Conservation (phyloP, 2,329 filamentous ascomycete genomes). For the Coleophoma crateriformis region DNA sequence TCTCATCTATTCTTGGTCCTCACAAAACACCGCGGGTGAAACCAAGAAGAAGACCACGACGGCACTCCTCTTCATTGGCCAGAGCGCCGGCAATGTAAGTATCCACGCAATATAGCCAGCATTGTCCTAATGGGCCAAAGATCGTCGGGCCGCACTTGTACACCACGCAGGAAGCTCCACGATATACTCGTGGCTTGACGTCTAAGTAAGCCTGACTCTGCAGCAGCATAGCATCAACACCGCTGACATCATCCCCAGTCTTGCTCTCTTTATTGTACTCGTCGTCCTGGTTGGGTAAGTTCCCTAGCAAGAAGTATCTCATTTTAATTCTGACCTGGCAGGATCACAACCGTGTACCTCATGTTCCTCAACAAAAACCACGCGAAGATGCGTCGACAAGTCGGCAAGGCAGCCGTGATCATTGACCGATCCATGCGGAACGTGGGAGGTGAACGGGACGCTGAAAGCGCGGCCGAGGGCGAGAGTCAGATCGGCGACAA, state of each 20-base stretch:
- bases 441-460: slow-evolving; percentile 17
- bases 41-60: slow-evolving; percentile 65
- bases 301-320: slow-evolving; percentile 4
- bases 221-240: neutral
- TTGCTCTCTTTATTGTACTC: slow-evolving; percentile 56
- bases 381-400: slow-evolving; percentile 42
- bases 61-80: slow-evolving; percentile 58
- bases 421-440: slow-evolving; percentile 55
- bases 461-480: slow-evolving; percentile 24
- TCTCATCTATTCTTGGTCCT: slow-evolving; percentile 54
- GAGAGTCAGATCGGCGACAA: slow-evolving; percentile 34
- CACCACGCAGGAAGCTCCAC: slow-evolving; percentile 52
- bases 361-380: slow-evolving; percentile 49
- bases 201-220: slow-evolving; percentile 36
- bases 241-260: slow-evolving; percentile 16
- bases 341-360: slow-evolving; percentile 38
- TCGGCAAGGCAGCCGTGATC: slow-evolving; percentile 54
- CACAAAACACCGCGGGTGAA: slow-evolving; percentile 61
- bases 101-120: too few species aligned
- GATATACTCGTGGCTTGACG: slow-evolving; percentile 50
- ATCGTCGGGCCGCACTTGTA: slow-evolving; percentile 62
- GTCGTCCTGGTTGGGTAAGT: slow-evolving; percentile 41
- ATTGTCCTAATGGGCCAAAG: slow-evolving; percentile 7
- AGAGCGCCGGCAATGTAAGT: slow-evolving; percentile 55
- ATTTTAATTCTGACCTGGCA: slow-evolving; percentile 2